phyloP scores from a whole-genome alignment of 78 protist genomes.

The Cyanophora paradoxa region DNA sequence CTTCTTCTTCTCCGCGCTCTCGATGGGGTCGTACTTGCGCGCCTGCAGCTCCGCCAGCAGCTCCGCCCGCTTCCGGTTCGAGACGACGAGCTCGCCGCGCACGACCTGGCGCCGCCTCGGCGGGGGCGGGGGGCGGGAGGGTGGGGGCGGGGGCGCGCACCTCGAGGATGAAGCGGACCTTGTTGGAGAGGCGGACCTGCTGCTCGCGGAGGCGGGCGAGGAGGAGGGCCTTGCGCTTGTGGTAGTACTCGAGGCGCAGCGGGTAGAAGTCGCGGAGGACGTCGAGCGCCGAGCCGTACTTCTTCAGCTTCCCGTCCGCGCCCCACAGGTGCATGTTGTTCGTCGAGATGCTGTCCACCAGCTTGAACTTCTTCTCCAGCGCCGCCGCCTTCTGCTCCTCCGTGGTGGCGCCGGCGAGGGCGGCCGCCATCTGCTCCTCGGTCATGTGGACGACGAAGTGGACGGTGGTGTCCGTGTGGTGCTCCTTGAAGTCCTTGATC shows the following conservation, averaged over 20 bases:
- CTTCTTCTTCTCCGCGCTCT: conserved; percentile 1
- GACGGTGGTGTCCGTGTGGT: conserved; percentile 81
- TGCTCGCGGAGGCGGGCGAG: not conserved
- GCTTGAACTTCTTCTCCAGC: conserved; percentile 59
- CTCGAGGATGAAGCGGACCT: conserved; percentile 23
- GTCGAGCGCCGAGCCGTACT: conserved; percentile 55
- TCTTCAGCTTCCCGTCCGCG: conserved; percentile 58
- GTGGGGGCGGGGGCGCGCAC: conserved; percentile 19
- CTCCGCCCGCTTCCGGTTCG: conserved; percentile 20
- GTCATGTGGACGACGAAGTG: conserved; percentile 21
- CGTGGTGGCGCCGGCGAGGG: conserved; percentile 19
- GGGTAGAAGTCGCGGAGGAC: conserved; percentile 73
- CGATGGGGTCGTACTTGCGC: conserved; percentile 14
- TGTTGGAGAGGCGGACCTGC: conserved; percentile 18
- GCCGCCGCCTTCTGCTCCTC: conserved; percentile 31
- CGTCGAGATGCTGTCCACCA: conserved; percentile 25
- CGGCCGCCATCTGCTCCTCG: conserved; percentile 13
- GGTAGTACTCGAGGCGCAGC: conserved; percentile 64
- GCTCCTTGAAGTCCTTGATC: conserved; percentile 62
- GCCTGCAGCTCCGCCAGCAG: conserved; percentile 2
- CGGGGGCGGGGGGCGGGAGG: no score
- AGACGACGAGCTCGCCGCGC: conserved; percentile 13
- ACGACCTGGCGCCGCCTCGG: no score
- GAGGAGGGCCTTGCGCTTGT: conserved; percentile 50
- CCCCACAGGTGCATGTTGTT: conserved; percentile 84